phyloP scores from a whole-genome alignment of 140 eudicot genomes.

The Senecio squalidus region DNA sequence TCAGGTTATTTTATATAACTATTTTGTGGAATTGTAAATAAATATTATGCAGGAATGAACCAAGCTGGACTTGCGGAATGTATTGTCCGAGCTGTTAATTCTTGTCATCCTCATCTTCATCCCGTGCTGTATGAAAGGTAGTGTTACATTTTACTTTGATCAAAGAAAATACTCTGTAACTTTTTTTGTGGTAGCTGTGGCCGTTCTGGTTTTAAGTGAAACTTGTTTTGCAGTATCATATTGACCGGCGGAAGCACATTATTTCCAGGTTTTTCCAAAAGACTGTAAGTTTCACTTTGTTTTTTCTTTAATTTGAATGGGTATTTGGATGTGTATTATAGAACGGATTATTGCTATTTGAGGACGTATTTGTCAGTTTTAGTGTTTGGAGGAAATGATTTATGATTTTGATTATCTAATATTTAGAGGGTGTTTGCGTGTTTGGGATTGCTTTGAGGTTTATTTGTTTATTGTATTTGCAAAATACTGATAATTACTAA shows the following conservation, averaged over 20 bases:
- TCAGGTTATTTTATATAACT: neutral
- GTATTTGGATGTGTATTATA: too few relatives aligned
- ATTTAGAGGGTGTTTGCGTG: too few relatives aligned
- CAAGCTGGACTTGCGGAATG: constrained; percentile 99
- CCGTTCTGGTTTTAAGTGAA: neutral
- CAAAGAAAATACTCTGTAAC: neutral
- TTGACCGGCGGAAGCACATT: constrained; percentile 90
- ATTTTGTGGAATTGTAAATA: constrained; percentile 10
- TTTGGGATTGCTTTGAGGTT: too few relatives aligned
- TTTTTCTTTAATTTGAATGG: too few relatives aligned
- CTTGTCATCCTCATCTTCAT: constrained; percentile 88
- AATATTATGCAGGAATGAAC: constrained; percentile 73
- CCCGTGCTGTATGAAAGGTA: constrained; percentile 97
- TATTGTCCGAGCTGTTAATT: constrained; percentile 79
- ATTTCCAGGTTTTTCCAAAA: constrained; percentile 79
- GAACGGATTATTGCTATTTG: too few relatives aligned
- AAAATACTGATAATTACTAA: too few relatives aligned
- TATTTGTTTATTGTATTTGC: too few relatives aligned
- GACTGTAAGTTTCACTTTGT: constrained; percentile 68
- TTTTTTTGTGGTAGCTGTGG: constrained; percentile 2
- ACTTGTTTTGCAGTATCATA: constrained; percentile 61
- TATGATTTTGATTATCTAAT: too few relatives aligned
- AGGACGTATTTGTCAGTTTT: too few relatives aligned
- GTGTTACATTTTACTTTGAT: neutral
- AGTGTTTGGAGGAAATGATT: too few relatives aligned